Conservation (phyloP, 1,284 basidiomycete genomes). For the Stereum hirsutum region DNA sequence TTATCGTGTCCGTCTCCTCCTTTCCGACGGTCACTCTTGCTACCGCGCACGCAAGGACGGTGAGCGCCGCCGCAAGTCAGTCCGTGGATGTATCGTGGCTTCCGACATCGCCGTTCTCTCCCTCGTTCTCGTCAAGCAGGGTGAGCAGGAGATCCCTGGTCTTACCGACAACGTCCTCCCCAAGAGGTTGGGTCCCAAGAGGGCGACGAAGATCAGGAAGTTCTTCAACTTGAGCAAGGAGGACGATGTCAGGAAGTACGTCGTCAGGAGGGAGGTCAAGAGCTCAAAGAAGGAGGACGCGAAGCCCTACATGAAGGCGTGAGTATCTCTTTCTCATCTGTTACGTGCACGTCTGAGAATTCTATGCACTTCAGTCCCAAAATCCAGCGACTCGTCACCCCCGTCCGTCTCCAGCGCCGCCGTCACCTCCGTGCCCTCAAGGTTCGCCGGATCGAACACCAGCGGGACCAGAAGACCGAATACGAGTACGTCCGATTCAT, state of each 20-base stretch:
- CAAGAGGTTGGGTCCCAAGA: slow-evolving; percentile 93
- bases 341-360: background rate
- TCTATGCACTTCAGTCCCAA: slow-evolving; percentile 61
- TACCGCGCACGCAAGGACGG: slow-evolving; percentile 90
- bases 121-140: slow-evolving; percentile 95
- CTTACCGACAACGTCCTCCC: slow-evolving; percentile 91
- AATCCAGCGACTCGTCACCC: slow-evolving; percentile 90
- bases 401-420: slow-evolving; percentile 92
- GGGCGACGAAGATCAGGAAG: slow-evolving; percentile 90
- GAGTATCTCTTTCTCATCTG: slow-evolving; percentile 28
- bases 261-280: slow-evolving; percentile 87
- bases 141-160: slow-evolving; percentile 86
- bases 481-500: slow-evolving; percentile 53
- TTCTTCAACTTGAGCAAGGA: slow-evolving; percentile 99
- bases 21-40: slow-evolving; percentile 95
- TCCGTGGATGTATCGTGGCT: slow-evolving; percentile 96
- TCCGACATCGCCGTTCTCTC: slow-evolving; percentile 95
- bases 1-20: slow-evolving; percentile 90
- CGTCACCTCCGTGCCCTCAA: slow-evolving; percentile 90
- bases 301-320: slow-evolving; percentile 98
- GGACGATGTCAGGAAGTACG: slow-evolving; percentile 97
- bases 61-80: slow-evolving; percentile 98
- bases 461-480: slow-evolving; percentile 94
- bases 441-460: slow-evolving; percentile 80
- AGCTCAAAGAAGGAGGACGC: slow-evolving; percentile 86